phyloP scores from a whole-genome alignment of 83 land plant species.

The Diphasiastrum complanatum region DNA sequence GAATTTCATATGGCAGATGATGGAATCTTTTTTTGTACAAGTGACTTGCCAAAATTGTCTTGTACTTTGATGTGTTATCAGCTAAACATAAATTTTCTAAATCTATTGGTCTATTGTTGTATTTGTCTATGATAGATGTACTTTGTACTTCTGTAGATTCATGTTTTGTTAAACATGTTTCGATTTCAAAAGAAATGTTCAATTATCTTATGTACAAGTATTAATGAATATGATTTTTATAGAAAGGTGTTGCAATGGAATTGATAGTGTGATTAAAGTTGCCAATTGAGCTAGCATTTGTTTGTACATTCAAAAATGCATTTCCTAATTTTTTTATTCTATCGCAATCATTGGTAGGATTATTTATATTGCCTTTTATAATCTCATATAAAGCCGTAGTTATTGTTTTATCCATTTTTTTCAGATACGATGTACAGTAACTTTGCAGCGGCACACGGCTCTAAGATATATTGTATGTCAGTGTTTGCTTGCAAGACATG shows the following conservation, averaged over 20 bases:
- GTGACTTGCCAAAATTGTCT: background rate
- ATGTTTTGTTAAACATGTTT: background rate
- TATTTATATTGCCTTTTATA: background rate
- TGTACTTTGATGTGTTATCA: background rate
- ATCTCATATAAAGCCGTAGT: background rate
- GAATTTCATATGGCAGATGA: background rate
- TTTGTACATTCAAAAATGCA: conserved; percentile 3
- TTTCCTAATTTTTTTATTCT: background rate
- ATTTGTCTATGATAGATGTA: background rate
- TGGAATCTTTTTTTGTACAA: background rate
- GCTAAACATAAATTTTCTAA: background rate
- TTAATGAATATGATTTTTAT: background rate
- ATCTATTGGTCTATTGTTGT: background rate
- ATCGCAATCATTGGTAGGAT: background rate
- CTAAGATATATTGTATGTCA: background rate
- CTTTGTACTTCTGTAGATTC: background rate
- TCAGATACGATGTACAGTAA: conserved; percentile 7
- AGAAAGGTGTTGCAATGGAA: background rate
- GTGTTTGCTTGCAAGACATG: background rate
- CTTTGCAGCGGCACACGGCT: background rate
- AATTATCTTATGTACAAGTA: background rate
- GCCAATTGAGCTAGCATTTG: conserved; percentile 5
- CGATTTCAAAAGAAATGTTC: conserved; percentile 1
- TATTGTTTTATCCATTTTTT: background rate
- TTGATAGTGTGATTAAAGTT: background rate